Evolutionary conservation across 345 rosid species (phyloP).

Genomic region (Leavenworthia alabamica): DNA sequence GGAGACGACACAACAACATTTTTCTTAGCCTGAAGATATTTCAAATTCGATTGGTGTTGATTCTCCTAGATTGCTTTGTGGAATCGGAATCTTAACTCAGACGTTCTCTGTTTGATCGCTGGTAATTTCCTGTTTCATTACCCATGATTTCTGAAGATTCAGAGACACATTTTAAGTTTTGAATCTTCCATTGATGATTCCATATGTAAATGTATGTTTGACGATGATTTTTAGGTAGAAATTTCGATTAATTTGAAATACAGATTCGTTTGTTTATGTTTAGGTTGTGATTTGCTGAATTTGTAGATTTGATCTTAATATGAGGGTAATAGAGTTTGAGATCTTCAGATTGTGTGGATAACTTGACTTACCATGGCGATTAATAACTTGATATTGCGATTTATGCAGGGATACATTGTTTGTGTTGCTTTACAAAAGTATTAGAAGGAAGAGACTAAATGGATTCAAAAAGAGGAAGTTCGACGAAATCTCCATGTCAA

Average conservation of each 20-base stretch:
- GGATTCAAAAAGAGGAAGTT: constrained; percentile 67
- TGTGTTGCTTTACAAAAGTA: background rate
- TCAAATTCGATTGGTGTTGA: background rate
- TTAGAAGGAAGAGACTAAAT: constrained; percentile 23
- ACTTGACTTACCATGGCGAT: background rate
- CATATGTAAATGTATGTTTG: background rate
- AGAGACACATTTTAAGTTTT: background rate
- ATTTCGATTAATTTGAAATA: background rate
- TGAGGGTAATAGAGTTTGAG: constrained; percentile 17
- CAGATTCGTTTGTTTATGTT: constrained; percentile 1
- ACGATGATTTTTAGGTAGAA: background rate
- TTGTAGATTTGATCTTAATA: background rate
- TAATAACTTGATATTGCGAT: background rate
- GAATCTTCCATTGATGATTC: background rate
- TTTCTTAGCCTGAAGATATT: background rate
- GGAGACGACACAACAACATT: background rate
- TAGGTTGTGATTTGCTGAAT: constrained; percentile 1
- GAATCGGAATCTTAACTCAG: constrained; percentile 12
- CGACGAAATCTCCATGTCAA: constrained; percentile 71
- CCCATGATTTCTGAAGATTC: background rate
- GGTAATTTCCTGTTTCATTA: background rate
- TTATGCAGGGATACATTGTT: constrained; percentile 9
- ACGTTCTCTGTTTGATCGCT: constrained; percentile 4
- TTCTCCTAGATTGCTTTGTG: constrained; percentile 1
- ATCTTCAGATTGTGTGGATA: constrained; percentile 4